A percentile compares a stretch with the other conserved stretches of the same genome.
Evolutionary conservation across 176 grass and related monocot species (phyloP).

Genomic region (Aegilops speltoides): DNA sequence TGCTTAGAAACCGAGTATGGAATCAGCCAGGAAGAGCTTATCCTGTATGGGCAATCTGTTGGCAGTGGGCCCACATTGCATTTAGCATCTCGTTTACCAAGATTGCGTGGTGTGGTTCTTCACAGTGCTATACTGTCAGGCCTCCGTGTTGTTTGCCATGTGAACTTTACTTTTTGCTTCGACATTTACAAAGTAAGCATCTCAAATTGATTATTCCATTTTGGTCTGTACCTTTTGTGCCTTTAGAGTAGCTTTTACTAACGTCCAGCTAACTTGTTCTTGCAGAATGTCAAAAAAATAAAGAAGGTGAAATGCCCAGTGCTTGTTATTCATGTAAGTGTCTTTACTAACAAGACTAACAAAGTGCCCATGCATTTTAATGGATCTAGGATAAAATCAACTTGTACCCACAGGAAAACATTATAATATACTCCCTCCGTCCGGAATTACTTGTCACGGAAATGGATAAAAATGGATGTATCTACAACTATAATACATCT

Average conservation of each 20-base stretch:
- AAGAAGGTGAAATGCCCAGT: constrained; percentile 97
- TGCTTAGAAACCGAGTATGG: constrained; percentile 94
- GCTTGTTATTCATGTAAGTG: constrained; percentile 97
- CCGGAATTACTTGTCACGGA: too few species aligned
- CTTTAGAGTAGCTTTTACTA: constrained; percentile 28
- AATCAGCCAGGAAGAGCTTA: constrained; percentile 92
- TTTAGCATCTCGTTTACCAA: constrained; percentile 80
- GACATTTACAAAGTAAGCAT: constrained; percentile 97
- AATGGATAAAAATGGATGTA: too few species aligned
- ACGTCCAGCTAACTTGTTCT: constrained; percentile 22
- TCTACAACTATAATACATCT: too few species aligned
- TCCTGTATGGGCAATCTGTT: constrained; percentile 98
- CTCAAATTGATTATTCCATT: background rate
- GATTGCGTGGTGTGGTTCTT: constrained; percentile 89
- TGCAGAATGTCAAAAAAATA: constrained; percentile 99
- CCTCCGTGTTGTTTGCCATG: constrained; percentile 92
- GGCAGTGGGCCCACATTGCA: constrained; percentile 95
- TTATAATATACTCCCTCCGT: too few species aligned
- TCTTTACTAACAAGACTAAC: constrained; percentile 15
- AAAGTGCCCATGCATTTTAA: too few species aligned
- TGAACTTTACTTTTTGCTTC: constrained; percentile 96
- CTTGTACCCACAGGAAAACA: too few species aligned
- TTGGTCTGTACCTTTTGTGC: background rate
- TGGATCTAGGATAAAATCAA: too few species aligned
- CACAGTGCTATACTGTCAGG: constrained; percentile 98